phyloP scores from a whole-genome alignment of 179 eudicot species.

The Silene noctiflora region DNA sequence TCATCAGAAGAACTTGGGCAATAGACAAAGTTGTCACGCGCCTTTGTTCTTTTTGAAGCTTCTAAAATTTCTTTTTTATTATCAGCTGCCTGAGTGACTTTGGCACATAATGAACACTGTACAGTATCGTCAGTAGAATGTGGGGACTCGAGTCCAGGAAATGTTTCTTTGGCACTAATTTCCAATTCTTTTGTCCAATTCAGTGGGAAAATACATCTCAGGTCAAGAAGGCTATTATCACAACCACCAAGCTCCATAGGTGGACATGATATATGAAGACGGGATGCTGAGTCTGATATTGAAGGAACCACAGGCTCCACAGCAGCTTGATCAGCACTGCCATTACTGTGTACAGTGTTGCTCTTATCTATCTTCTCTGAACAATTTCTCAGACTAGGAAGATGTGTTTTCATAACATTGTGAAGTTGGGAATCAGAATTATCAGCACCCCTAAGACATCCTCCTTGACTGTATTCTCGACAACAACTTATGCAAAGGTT shows the following conservation, averaged over 20 bases:
- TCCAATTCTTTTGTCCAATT: conserved; percentile 69
- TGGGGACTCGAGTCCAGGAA: conserved; percentile 37
- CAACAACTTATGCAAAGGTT: conserved; percentile 81
- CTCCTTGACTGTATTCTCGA: conserved; percentile 45
- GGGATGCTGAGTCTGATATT: conserved; percentile 36
- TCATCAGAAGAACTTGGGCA: conserved; percentile 52
- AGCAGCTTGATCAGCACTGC: conserved; percentile 23
- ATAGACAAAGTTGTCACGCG: conserved; percentile 55
- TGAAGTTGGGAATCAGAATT: background rate
- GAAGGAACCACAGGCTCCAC: conserved; percentile 25
- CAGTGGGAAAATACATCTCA: conserved; percentile 57
- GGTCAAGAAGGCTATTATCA: conserved; percentile 56
- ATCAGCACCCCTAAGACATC: conserved; percentile 21
- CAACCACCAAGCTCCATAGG: conserved; percentile 70
- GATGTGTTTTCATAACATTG: conserved; percentile 13
- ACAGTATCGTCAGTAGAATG: conserved; percentile 39
- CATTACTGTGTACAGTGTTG: conserved; percentile 21
- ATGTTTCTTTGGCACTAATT: conserved; percentile 49
- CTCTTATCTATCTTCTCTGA: conserved; percentile 21
- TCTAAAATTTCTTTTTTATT: conserved; percentile 37
- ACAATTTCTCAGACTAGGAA: conserved; percentile 26
- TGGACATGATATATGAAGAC: conserved; percentile 61
- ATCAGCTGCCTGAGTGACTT: conserved; percentile 22
- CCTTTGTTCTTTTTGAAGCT: conserved; percentile 43
- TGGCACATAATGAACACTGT: conserved; percentile 45